Evolutionary conservation across 495 filamentous ascomycete species (phyloP).

Genomic region (Cenococcum geophilum): DNA sequence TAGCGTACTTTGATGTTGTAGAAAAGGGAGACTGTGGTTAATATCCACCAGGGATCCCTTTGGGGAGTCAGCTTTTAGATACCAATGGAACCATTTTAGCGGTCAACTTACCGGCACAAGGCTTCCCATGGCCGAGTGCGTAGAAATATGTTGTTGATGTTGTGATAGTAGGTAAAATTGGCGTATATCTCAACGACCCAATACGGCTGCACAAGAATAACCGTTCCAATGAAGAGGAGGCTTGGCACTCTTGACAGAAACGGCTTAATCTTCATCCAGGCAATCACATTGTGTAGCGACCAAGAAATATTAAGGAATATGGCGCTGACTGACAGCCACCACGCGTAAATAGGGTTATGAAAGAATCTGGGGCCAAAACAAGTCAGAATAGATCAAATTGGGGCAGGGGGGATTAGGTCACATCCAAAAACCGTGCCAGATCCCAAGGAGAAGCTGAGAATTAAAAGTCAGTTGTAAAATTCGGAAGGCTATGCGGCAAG

Average conservation of each 20-base stretch:
- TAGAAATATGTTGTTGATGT: constrained; percentile 40
- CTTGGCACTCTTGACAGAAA: constrained; percentile 32
- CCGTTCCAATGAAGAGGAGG: constrained; percentile 35
- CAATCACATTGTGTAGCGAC: constrained; percentile 40
- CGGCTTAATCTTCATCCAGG: constrained; percentile 41
- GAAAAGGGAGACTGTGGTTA: constrained; percentile 47
- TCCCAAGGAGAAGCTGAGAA: constrained; percentile 34
- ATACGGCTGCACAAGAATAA: constrained; percentile 36
- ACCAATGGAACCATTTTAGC: background rate
- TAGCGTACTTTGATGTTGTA: constrained; percentile 52
- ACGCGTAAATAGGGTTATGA: constrained; percentile 31
- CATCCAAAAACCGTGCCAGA: constrained; percentile 38
- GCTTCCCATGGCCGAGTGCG: constrained; percentile 49
- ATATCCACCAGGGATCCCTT: constrained; percentile 58
- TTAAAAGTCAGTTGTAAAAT: constrained; percentile 3
- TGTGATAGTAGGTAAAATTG: constrained; percentile 39
- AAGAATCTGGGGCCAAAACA: no score
- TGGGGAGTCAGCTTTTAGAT: background rate
- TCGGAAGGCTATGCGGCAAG: background rate
- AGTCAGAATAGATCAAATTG: no score
- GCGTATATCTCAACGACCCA: constrained; percentile 41
- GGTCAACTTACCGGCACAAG: constrained; percentile 38
- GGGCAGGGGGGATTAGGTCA: no score
- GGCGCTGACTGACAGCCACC: constrained; percentile 38
- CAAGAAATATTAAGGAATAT: constrained; percentile 37